Base-by-base conservation (phyloP, 2,329 filamentous ascomycete species). In the Colletotrichum horii region DNA sequence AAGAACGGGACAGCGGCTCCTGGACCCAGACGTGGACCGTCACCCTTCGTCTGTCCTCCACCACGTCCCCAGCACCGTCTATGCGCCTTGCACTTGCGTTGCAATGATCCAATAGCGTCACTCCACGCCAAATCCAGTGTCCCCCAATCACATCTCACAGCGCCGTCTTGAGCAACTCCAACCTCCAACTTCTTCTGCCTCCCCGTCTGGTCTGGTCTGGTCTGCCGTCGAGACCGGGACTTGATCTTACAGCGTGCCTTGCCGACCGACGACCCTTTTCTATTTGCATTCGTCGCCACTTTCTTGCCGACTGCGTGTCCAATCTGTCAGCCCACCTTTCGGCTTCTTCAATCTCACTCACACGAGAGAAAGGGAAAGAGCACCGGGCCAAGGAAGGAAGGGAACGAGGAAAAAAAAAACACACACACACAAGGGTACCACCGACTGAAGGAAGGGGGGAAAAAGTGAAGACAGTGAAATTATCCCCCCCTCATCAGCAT, bases 91-190 rank as follows among this genome's bases (percentile, higher is more conserved):
- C 70, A 60, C 74, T 69, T 71, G 78, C 60, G 66, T 76, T 32
- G 69, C 56, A 72, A 67, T 48, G 75, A 77, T 78, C 82, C 82
- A 83, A 83, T 83, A 80, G 79, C 71, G 74, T 76, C 58, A 78
- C 71, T 80, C 81, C 82, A 83, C 82, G 82, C 82, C 79, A 79
- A 52, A 75, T 73, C 73, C 75, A 71, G 74, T 77, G 30, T 30
- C 68, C 75, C 69, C 75, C 75, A 77, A 77, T 76, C 73, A 76
- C 65, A 62, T 56, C 48, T 66, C 67, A 66, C 68, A 66, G 52
- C 75, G 52, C 65, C 48, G 68, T 36, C 68, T 58, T 70, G 64
- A 70, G 60, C 73, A 68, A 70, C 73, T 76, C 75, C 75, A 77
- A 68, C 67, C 75, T 76, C 56, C 72, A 72, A 58, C 64, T 58